Percentiles rank a stretch among this genome's conserved stretches.
Conservation (phyloP, 495 filamentous ascomycete genomes). For the Hypomontagnella submonticulosa region DNA sequence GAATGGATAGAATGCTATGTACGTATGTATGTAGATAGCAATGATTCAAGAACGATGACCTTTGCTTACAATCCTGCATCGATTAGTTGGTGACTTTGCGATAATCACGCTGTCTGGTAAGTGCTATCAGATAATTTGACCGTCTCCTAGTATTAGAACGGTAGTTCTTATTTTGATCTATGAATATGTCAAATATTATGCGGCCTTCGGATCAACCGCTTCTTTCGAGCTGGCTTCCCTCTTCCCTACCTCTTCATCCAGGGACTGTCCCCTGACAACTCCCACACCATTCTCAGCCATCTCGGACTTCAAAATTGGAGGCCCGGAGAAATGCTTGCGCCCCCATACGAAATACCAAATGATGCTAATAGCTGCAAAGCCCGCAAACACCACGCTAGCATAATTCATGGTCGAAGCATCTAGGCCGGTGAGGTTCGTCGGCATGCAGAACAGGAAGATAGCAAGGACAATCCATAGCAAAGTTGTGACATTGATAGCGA, state of each 20-base stretch:
- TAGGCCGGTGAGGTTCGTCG: constrained; percentile 63
- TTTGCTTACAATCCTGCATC: not conserved
- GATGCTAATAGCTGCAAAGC: constrained; percentile 64
- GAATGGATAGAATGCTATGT: not conserved
- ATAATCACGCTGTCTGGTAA: too few species aligned
- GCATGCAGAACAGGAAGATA: constrained; percentile 70
- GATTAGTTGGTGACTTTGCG: not conserved
- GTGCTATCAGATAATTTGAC: not conserved
- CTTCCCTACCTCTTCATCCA: constrained; percentile 39
- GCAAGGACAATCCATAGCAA: constrained; percentile 67
- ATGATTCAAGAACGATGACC: constrained; percentile 26
- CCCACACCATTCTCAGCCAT: constrained; percentile 43
- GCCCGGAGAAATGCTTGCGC: constrained; percentile 72
- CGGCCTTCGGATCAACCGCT: constrained; percentile 13
- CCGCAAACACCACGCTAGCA: constrained; percentile 70
- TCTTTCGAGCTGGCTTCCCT: constrained; percentile 33
- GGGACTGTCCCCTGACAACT: constrained; percentile 40
- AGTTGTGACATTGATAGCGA: constrained; percentile 63
- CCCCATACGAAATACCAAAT: constrained; percentile 77
- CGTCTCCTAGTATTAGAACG: not conserved
- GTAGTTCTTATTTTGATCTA: constrained; percentile 11
- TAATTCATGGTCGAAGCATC: constrained; percentile 68
- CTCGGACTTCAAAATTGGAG: constrained; percentile 61
- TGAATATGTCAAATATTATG: constrained; percentile 9
- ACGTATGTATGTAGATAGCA: not conserved